Percentiles rank a stretch among this genome's conserved stretches.
Conservation (phyloP, 169 alveolate genomes). For the Babesia ovis region DNA sequence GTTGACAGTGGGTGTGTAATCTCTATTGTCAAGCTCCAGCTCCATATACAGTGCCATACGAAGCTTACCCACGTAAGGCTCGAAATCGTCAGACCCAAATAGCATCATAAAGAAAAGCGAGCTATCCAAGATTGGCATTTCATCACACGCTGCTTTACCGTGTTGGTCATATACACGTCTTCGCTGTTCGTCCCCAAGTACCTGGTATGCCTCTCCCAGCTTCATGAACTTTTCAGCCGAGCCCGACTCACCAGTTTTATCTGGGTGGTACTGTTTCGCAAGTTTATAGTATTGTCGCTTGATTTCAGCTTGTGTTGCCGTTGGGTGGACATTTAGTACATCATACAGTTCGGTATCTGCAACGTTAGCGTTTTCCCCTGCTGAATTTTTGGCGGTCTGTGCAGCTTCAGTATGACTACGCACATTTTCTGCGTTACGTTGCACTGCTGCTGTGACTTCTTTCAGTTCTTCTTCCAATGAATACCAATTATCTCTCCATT, state of each 20-base stretch:
- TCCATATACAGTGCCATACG: constrained; percentile 83
- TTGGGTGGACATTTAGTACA: constrained; percentile 80
- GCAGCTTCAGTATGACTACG: constrained; percentile 5
- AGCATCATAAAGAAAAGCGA: constrained; percentile 84
- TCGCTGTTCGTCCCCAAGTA: constrained; percentile 91
- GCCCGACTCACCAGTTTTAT: constrained; percentile 86
- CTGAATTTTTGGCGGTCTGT: constrained; percentile 3
- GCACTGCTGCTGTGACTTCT: constrained; percentile 40
- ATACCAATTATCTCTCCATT: constrained; percentile 81
- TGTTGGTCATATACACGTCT: constrained; percentile 88
- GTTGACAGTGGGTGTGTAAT: constrained; percentile 33
- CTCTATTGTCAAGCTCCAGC: constrained; percentile 65
- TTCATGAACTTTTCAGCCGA: constrained; percentile 86
- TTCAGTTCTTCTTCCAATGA: constrained; percentile 79
- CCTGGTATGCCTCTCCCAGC: constrained; percentile 91
- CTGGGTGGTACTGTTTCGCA: constrained; percentile 92
- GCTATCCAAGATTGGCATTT: constrained; percentile 87
- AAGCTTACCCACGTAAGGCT: constrained; percentile 86
- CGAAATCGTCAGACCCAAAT: constrained; percentile 87
- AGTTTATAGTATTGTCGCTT: constrained; percentile 84
- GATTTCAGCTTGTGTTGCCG: constrained; percentile 79
- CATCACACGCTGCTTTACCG: constrained; percentile 89
- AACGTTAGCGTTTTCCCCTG: constrained; percentile 61
- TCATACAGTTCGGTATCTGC: constrained; percentile 83
- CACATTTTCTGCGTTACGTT: constrained; percentile 50